phyloP scores from a whole-genome alignment of 805 yeast genomes.

The Metschnikowia santaceciliae region DNA sequence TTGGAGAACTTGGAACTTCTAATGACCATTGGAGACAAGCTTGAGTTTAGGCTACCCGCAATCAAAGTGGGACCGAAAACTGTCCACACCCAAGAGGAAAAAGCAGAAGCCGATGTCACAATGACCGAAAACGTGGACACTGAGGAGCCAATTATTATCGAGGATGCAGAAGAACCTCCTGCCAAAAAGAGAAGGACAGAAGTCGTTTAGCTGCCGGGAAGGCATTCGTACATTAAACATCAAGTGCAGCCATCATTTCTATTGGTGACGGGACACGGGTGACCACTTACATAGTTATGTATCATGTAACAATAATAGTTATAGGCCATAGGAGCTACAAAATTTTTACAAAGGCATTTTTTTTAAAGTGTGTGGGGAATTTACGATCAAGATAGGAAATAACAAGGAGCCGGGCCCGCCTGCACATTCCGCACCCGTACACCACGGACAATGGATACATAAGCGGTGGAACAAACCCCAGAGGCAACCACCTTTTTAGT shows the following conservation, averaged over 20 bases:
- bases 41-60: slow-evolving; percentile 14
- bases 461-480: slow-evolving; percentile 2
- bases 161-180: slow-evolving; percentile 14
- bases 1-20: slow-evolving; percentile 62
- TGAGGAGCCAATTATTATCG: not conserved
- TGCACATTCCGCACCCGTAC: slow-evolving; percentile 4
- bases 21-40: slow-evolving; percentile 25
- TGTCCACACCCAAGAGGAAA: not conserved
- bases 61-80: slow-evolving; percentile 14
- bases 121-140: slow-evolving; percentile 2
- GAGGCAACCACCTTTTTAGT: not conserved
- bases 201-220: not conserved
- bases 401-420: not conserved
- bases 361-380: not conserved
- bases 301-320: too few relatives aligned
- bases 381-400: not conserved
- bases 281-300: not conserved
- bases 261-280: not conserved
- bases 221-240: not conserved
- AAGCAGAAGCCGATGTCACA: not conserved
- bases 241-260: not conserved
- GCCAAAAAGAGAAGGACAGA: slow-evolving; percentile 14
- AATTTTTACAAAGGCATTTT: not conserved
- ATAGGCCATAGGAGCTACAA: not conserved
- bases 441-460: not conserved